Evolutionary conservation across 2,329 filamentous ascomycete species (phyloP), one percentile per base, ranked within the genome.

Genomic region (Botrytis medusae): DNA sequence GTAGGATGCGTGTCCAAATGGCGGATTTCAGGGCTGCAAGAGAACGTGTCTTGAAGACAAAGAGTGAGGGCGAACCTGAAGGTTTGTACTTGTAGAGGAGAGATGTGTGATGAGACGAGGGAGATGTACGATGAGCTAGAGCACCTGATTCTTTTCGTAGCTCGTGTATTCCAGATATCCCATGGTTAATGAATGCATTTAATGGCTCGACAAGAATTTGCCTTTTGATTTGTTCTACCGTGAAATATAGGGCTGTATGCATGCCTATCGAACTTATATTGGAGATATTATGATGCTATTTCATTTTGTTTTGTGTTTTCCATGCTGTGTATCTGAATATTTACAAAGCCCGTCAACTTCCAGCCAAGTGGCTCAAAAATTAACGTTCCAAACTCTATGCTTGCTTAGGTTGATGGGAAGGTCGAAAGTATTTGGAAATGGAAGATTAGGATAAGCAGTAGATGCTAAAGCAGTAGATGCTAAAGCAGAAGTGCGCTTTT

Each of bases 1-100:
- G 96, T 77, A 91, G 96, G 81, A 99, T 99, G 96, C 91, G 95
- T 72, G 96, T 99, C 74, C 95, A 98, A 84, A 99, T 99, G 96
- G 93, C 95, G 12, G 96, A 99, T 84, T 99, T 99, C 87, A 88
- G 96, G 72, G 88, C 94, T 73, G 96, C 96, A 37, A 89, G 95
- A 79, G 96, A 99, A 85, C 91, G 94, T 77, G 97, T 99, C 76
- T 87, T 99, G 83, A 97, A 97, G 86, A 99, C 97, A 68, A 99
- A 99, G 91, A 96, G 92, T 81, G 96, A 99, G 86, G 95, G 95
- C 78, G 97, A 98, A 85, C 96, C 97, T 0, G 96, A 99, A 86
- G 96, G 96, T 79, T 85, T 99, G 89, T 99, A 99, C 86, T 90
- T 99, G 92, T 99, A 57, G 51, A 29, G 98, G 74, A 40, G 25